Percentiles rank a stretch among this genome's conserved stretches.
Conservation (phyloP, 352 stramenopile species). For the Detonula confervacea region DNA sequence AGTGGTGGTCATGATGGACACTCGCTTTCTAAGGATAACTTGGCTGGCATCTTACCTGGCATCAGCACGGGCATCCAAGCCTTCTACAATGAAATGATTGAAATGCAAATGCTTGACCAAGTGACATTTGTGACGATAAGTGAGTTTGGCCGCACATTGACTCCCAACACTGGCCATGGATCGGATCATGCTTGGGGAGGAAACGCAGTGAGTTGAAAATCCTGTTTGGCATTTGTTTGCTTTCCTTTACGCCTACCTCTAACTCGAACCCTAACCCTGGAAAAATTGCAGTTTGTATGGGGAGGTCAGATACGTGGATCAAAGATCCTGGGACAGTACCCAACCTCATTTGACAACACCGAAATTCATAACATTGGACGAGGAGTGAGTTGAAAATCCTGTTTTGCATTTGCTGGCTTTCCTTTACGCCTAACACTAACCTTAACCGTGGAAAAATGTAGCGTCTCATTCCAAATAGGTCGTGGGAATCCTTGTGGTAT, state of each 20-base stretch:
- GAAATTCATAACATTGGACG: slow-evolving; percentile 55
- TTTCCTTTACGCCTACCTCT: no score
- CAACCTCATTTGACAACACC: slow-evolving; percentile 50
- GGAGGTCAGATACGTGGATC: slow-evolving; percentile 70
- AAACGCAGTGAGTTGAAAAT: no score
- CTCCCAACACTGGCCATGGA: slow-evolving; percentile 65
- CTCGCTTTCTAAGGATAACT: no score
- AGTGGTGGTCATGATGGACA: no score
- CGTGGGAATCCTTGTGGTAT: slow-evolving; percentile 61
- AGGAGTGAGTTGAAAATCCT: neutral
- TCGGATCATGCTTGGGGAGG: slow-evolving; percentile 71
- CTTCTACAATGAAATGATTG: no score
- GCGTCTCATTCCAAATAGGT: slow-evolving; percentile 65
- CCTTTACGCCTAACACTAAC: no score
- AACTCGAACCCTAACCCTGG: no score
- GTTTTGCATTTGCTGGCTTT: slow-evolving; percentile 35
- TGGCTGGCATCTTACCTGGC: no score
- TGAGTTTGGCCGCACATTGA: slow-evolving; percentile 82
- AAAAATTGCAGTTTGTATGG: slow-evolving; percentile 73
- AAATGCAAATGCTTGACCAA: no score
- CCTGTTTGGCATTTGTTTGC: no score
- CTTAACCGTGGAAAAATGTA: no score
- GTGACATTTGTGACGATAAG: slow-evolving; percentile 56
- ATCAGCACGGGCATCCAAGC: no score
- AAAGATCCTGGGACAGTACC: slow-evolving; percentile 74